phyloP scores from a whole-genome alignment of 1,284 basidiomycete genomes.

The Ceratobasidium sp. region DNA sequence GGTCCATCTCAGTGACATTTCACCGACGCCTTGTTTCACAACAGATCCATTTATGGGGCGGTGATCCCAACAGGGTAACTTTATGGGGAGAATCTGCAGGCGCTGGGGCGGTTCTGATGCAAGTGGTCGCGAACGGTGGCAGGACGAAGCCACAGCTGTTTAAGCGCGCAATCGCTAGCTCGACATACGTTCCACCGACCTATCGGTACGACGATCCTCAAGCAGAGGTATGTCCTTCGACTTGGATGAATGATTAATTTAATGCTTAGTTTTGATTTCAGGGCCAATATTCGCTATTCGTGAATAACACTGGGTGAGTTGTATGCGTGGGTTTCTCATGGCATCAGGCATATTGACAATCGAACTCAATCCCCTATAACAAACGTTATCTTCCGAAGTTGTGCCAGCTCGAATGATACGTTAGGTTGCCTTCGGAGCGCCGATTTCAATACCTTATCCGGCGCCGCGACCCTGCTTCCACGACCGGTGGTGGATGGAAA shows the following conservation, averaged over 20 bases:
- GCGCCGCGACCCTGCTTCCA: slow-evolving; percentile 21
- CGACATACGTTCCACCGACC: slow-evolving; percentile 47
- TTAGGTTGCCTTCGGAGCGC: slow-evolving; percentile 43
- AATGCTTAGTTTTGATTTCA: background rate
- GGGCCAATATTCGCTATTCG: slow-evolving; percentile 14
- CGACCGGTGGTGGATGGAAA: slow-evolving; percentile 28
- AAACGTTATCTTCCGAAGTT: slow-evolving; percentile 19
- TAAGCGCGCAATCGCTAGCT: slow-evolving; percentile 45
- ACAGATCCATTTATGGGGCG: slow-evolving; percentile 38
- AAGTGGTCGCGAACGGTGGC: slow-evolving; percentile 49
- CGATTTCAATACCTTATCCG: background rate
- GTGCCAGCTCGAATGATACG: slow-evolving; percentile 37
- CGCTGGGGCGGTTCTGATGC: slow-evolving; percentile 28
- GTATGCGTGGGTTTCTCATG: background rate
- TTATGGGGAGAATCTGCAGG: slow-evolving; percentile 43
- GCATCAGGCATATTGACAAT: background rate
- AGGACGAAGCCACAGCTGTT: slow-evolving; percentile 47
- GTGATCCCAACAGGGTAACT: slow-evolving; percentile 17
- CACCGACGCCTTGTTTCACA: background rate
- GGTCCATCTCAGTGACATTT: background rate
- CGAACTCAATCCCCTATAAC: background rate
- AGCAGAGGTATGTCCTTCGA: slow-evolving; percentile 35
- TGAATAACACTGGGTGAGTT: slow-evolving; percentile 16
- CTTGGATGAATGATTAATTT: background rate
- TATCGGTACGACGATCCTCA: slow-evolving; percentile 45